These are phyloP conservation scores for Pilatotrama ljubarskyi DNA, from an alignment of 768 basidiomycete genomes.

Conservation along the genomic window DNA sequence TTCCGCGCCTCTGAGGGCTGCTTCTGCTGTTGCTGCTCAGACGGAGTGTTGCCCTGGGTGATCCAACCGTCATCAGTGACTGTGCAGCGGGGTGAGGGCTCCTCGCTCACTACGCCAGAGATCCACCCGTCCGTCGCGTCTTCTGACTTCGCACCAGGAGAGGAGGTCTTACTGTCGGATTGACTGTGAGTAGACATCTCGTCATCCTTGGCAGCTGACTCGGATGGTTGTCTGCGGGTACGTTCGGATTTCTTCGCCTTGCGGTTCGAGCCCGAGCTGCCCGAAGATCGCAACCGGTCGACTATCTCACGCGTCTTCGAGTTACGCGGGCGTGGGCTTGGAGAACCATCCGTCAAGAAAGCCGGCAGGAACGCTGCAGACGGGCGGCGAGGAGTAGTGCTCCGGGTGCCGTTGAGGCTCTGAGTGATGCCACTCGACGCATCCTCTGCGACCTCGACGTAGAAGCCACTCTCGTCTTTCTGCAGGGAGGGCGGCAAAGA, in stretches of 20 bases:
- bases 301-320: constrained; percentile 63
- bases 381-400: constrained; percentile 33
- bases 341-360: constrained; percentile 44
- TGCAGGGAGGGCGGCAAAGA: constrained; percentile 40
- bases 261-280: constrained; percentile 13
- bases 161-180: neutral
- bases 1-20: neutral
- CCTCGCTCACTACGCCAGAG: constrained; percentile 19
- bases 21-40: neutral
- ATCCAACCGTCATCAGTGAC: constrained; percentile 30
- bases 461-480: constrained; percentile 57
- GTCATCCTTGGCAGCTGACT: constrained; percentile 2
- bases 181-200: neutral
- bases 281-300: constrained; percentile 48
- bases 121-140: constrained; percentile 27
- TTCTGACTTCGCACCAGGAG: neutral
- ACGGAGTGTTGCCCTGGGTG: constrained; percentile 2
- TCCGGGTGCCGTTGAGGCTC: constrained; percentile 32
- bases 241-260: constrained; percentile 19
- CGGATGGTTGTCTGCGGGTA: neutral
- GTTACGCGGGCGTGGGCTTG: constrained; percentile 38
- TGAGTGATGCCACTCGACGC: neutral
- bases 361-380: constrained; percentile 45
- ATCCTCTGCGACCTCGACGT: constrained; percentile 37
- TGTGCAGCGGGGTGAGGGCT: neutral